phyloP scores from a whole-genome alignment of 208 protist genomes.

The Borovskyia barvae region DNA sequence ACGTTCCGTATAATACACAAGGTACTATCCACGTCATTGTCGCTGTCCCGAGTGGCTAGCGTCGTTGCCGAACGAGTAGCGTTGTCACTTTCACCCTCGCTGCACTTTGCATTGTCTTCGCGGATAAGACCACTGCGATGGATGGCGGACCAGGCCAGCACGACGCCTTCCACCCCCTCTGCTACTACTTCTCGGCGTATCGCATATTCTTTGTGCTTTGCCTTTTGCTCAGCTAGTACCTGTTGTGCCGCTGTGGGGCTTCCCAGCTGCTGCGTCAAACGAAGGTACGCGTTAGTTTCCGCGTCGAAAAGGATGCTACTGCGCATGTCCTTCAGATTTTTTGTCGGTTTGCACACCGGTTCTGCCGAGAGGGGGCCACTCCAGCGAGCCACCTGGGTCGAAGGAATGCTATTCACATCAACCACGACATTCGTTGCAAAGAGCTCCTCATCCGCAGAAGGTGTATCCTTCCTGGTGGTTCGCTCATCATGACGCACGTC shows the following conservation, averaged over 20 bases:
- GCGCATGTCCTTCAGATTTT: slow-evolving; percentile 79
- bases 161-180: slow-evolving; percentile 26
- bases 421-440: slow-evolving; percentile 73
- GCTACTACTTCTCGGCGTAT: slow-evolving; percentile 42
- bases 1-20: slow-evolving; percentile 80
- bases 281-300: slow-evolving; percentile 61
- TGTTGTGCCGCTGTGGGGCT: slow-evolving; percentile 47
- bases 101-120: too few relatives aligned
- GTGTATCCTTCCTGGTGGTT: background rate
- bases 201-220: slow-evolving; percentile 15
- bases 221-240: slow-evolving; percentile 29
- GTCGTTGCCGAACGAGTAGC: too few relatives aligned
- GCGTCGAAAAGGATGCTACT: slow-evolving; percentile 63
- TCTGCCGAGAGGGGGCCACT: slow-evolving; percentile 53
- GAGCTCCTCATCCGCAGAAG: background rate
- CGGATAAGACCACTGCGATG: slow-evolving; percentile 77
- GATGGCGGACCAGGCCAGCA: slow-evolving; percentile 73
- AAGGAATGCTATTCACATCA: slow-evolving; percentile 54
- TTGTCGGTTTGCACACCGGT: slow-evolving; percentile 50
- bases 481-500: background rate
- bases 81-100: too few relatives aligned
- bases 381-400: slow-evolving; percentile 44
- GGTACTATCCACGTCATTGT: background rate
- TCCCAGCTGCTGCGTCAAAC: slow-evolving; percentile 43
- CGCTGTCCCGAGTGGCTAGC: too few relatives aligned